Conservation (phyloP, 345 rosid genomes). For the Hirschfeldia incana region DNA sequence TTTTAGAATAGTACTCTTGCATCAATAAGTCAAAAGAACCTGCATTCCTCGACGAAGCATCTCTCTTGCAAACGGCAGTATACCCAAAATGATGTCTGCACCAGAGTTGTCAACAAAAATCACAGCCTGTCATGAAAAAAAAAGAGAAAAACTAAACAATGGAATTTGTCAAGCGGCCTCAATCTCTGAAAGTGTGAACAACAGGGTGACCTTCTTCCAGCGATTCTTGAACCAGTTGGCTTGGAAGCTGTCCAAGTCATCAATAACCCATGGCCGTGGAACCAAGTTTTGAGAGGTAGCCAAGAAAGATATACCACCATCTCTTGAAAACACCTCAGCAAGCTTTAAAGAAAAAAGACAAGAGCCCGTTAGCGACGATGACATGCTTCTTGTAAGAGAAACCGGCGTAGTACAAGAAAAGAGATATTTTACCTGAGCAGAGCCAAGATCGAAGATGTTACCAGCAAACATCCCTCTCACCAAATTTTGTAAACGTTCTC, state of each 20-base stretch:
- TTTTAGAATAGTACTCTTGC: background rate
- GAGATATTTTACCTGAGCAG: slow-evolving; percentile 67
- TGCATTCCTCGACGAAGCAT: slow-evolving; percentile 80
- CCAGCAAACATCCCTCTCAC: slow-evolving; percentile 94
- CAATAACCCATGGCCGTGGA: slow-evolving; percentile 95
- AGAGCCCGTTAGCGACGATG: background rate
- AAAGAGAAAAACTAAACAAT: background rate
- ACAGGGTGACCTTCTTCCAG: slow-evolving; percentile 82
- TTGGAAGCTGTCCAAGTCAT: slow-evolving; percentile 82
- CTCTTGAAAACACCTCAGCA: slow-evolving; percentile 93
- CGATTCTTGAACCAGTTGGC: slow-evolving; percentile 72
- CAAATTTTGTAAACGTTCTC: slow-evolving; percentile 69
- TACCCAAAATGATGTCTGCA: slow-evolving; percentile 93
- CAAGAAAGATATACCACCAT: slow-evolving; percentile 93
- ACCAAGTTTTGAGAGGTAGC: slow-evolving; percentile 85
- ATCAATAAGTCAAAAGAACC: slow-evolving; percentile 44
- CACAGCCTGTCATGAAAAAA: slow-evolving; percentile 61
- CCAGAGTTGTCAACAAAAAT: slow-evolving; percentile 99
- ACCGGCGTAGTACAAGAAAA: background rate
- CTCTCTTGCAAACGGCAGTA: slow-evolving; percentile 92
- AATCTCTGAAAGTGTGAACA: background rate
- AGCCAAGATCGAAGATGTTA: slow-evolving; percentile 95
- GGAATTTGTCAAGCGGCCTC: background rate
- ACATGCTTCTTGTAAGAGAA: background rate
- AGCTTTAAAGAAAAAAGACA: slow-evolving; percentile 56